Conservation (phyloP, 2,329 filamentous ascomycete genomes). For the Sclerotinia glacialis region DNA sequence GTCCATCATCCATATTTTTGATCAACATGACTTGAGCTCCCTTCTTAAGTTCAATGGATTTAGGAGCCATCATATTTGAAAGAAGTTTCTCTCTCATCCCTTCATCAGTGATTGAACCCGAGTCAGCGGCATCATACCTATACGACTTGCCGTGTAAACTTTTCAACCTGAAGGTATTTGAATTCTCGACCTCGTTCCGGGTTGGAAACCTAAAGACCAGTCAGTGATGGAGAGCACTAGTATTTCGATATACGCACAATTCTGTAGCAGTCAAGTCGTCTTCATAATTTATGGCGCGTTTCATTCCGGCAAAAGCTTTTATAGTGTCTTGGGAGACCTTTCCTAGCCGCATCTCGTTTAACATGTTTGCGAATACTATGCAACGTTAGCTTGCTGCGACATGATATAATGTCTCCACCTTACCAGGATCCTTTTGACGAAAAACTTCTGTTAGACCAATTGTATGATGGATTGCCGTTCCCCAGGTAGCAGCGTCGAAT, state of each 20-base stretch:
- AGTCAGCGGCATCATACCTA: conserved; percentile 71
- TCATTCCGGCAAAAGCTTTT: conserved; percentile 69
- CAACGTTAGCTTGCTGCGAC: conserved; percentile 34
- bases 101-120: conserved; percentile 64
- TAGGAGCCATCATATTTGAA: conserved; percentile 89
- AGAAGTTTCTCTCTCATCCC: conserved; percentile 73
- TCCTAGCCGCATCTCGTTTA: conserved; percentile 96
- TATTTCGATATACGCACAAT: conserved; percentile 50
- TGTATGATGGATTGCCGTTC: conserved; percentile 88
- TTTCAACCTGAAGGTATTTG: conserved; percentile 73
- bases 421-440: conserved; percentile 80
- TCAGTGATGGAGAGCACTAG: conserved; percentile 30
- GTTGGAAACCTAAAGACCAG: conserved; percentile 68
- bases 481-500: conserved; percentile 91
- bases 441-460: conserved; percentile 95
- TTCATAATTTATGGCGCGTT: conserved; percentile 66
- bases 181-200: conserved; percentile 80
- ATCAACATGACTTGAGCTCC: conserved; percentile 99
- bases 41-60: conserved; percentile 75
- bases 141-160: conserved; percentile 66
- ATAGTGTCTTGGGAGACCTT: conserved; percentile 75
- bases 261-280: conserved; percentile 83
- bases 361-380: conserved; percentile 81
- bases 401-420: conserved; percentile 28
- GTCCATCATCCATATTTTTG: conserved; percentile 91